These are phyloP conservation scores for Aspergillus amoenus DNA, from an alignment of 2,329 filamentous ascomycete species.

Conservation along the genomic window DNA sequence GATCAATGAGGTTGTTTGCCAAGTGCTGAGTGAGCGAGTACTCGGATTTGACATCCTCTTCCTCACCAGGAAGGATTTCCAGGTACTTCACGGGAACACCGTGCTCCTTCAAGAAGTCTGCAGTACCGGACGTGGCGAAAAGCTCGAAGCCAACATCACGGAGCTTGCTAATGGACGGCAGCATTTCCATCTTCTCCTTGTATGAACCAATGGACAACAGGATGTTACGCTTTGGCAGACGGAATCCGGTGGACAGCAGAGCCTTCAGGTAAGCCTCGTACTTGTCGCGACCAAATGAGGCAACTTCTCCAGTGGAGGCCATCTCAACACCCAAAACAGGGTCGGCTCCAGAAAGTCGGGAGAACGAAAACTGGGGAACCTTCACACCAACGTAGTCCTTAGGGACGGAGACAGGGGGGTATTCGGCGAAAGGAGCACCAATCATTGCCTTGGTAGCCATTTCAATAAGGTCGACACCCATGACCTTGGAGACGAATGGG, in stretches of 20 bases:
- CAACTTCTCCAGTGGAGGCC: constrained; percentile 97
- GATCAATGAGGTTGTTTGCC: constrained; percentile 94
- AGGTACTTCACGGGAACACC: constrained; percentile 90
- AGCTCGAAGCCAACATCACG: constrained; percentile 91
- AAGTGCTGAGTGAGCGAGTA: constrained; percentile 96
- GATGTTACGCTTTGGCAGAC: constrained; percentile 92
- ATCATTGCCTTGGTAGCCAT: constrained; percentile 98
- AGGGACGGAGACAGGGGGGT: constrained; percentile 73
- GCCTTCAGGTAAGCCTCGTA: constrained; percentile 98
- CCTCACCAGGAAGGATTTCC: constrained; percentile 75
- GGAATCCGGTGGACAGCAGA: constrained; percentile 92
- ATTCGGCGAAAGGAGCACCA: constrained; percentile 75
- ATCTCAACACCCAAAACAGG: constrained; percentile 97
- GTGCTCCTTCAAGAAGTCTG: constrained; percentile 93
- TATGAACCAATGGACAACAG: constrained; percentile 93
- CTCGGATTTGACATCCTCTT: constrained; percentile 86
- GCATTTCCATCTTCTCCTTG: constrained; percentile 97
- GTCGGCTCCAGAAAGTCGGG: constrained; percentile 90
- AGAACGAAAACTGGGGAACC: constrained; percentile 99
- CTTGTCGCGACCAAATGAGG: constrained; percentile 92
- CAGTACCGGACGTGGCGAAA: constrained; percentile 93
- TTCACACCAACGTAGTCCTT: constrained; percentile 91
- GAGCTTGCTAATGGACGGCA: constrained; percentile 86
- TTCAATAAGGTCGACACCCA: constrained; percentile 96
- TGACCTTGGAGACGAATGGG: constrained; percentile 97